Evolutionary conservation across 2,329 filamentous ascomycete species (phyloP).

Genomic region (Ophiosphaerella korrae): DNA sequence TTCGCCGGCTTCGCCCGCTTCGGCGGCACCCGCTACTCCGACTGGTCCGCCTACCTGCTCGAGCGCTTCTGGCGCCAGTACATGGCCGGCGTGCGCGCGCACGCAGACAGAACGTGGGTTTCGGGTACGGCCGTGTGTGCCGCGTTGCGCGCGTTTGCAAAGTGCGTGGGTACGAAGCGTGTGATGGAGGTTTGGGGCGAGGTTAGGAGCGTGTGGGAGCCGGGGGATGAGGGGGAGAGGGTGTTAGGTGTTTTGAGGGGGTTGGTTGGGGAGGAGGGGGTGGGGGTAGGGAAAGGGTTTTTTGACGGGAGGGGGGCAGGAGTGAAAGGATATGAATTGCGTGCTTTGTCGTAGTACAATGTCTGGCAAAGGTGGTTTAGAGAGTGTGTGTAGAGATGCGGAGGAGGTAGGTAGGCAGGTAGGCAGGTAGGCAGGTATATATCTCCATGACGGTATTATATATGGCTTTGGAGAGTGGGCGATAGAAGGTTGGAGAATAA

Average conservation of each 20-base stretch:
- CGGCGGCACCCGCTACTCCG: slow-evolving; percentile 67
- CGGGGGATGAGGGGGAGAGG: slow-evolving; percentile 21
- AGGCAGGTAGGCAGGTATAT: too few relatives aligned
- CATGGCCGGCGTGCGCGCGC: too few relatives aligned
- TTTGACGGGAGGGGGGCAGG: too few relatives aligned
- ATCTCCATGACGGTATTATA: too few relatives aligned
- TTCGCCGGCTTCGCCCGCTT: slow-evolving; percentile 82
- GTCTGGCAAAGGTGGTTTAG: too few relatives aligned
- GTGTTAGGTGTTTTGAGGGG: slow-evolving; percentile 28
- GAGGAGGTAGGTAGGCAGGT: too few relatives aligned
- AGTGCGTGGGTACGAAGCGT: slow-evolving; percentile 59
- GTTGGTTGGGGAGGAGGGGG: slow-evolving; percentile 20
- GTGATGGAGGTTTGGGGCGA: slow-evolving; percentile 62
- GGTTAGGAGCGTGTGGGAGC: slow-evolving; percentile 48
- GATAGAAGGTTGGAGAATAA: neutral
- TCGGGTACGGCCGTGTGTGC: slow-evolving; percentile 32
- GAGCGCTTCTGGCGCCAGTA: slow-evolving; percentile 45
- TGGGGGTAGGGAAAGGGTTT: too few relatives aligned
- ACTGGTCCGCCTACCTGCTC: slow-evolving; percentile 76
- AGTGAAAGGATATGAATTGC: too few relatives aligned
- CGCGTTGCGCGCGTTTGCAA: slow-evolving; percentile 63
- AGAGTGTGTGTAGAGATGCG: too few relatives aligned
- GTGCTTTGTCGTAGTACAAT: too few relatives aligned
- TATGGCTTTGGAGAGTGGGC: neutral
- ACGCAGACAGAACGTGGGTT: slow-evolving; percentile 33